Evolutionary conservation across 768 basidiomycete species (phyloP), one percentile per base, ranked within the genome.

Genomic region (Lentinula sp.): DNA sequence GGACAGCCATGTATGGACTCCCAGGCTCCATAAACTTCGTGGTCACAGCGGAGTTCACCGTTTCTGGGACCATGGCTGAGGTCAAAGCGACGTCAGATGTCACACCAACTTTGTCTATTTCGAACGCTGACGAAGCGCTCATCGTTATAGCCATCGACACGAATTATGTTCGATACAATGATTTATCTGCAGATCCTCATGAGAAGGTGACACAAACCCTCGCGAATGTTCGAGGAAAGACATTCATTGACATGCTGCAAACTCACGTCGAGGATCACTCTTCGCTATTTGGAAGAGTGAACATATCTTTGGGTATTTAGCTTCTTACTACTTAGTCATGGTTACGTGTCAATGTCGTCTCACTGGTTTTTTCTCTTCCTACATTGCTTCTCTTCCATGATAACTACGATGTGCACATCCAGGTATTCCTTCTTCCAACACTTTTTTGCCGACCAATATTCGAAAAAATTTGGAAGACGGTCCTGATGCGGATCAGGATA

Each of bases 91-190:
- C 34, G 23, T 53, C 60, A 31, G 32, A 43, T 23, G 43, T 15
- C 31, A 39, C 13, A 23, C 50, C 60, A 42, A 16, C 60, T 32
- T 16, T 61, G 37, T 48, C 40, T 16, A 50, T 61, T 15, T 21
- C 49, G 15, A 37, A 50, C 18, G 60, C 60, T 11, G 60, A 61
- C 34, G 60, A 61, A 54, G 60, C 60, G 15, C 32, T 61, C 35
- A 52, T 61, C n/a, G 45, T 61, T 35, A 51, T 61, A 23, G 60
- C 60, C 21, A 61, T 61, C 51, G 60, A 61, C 60, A 61, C 60
- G 42, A 61, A 61, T 54, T 61, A 61, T 61, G 31, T 61, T 39
- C 60, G 60, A 31, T 61, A 61, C 35, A 34, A 61, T 51, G 60
- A 61, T 61, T 15, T 61, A n/a, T 40, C 60, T 16, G 60, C 42